Base-by-base conservation (phyloP, 805 yeast species). In the Starmerella vaccinii region DNA sequence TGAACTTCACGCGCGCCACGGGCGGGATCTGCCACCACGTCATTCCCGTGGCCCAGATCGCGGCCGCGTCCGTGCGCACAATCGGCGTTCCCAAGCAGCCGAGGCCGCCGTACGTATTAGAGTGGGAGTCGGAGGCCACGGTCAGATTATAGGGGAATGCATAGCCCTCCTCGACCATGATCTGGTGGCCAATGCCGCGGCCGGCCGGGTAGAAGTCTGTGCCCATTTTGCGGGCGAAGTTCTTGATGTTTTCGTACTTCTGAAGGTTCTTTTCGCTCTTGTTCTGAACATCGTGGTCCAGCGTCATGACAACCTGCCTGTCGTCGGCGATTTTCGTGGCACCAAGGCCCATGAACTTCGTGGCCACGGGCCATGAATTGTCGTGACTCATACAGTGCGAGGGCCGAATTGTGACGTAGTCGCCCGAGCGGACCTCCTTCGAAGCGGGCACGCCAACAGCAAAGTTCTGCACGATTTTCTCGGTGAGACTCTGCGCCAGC, bases 11-110 rank as follows among this genome's bases (percentile, higher is more conserved):
- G 61, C 81, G 79, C 32, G 97, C 98, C 22, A 92, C 97, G 0
- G 98, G 97, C 2, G 99, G 99, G 49, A 92, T 86, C 76, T 94
- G 98, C 98, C 98, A 92, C 99, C 99, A 92, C 3, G 98, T 92
- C 70, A 88, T 95, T 37, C 97, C 97, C 0, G 99, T 92, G 12
- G 99, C 97, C 99, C 99, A 92, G 58, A 92, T 90, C 9, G 97
- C 80, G 4, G 99, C 99, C 21, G 97, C 98, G 68, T 92, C 99
- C 0, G 99, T 92, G 68, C 99, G 78, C 50, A 92, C 99, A 49
- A 92, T 84, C 9, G 99, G 97, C 2, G 98, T 94, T 47, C 99
- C 99, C 51, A 92, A 71, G 21, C 95, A 74, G 18, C 97, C 97
- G 44, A 92, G 74, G 63, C 99, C 99, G 59, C 99, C 98, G 64